Evolutionary conservation across 768 basidiomycete genomes (phyloP), one percentile per base, ranked within the genome.

Genomic region (Filobasidium floriforme): DNA sequence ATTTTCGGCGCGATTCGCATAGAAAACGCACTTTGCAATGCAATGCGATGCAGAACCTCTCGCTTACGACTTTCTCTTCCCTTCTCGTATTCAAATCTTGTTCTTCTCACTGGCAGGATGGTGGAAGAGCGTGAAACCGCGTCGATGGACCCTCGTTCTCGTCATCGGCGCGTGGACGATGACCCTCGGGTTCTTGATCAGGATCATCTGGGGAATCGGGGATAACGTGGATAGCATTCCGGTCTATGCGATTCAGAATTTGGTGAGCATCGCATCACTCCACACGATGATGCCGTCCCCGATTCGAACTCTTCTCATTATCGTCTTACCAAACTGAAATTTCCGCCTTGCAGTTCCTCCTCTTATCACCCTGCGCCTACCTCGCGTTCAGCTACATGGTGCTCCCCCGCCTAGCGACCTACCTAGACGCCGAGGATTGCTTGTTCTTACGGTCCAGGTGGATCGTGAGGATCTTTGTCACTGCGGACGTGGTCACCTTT

Each of bases 401-500:
- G 1, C 70, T 79, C n/a, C 76, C 76, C 15, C 62, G 76, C 40
- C 41, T 78, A 24, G 73, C 72, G 0, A 43, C 57, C 1, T 73
- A 74, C 61, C 68, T 79, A 14, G 72, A 72, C 55, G 74, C 67
- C 41, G 64, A 63, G 12, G 37, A 61, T 10, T 70, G 75, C 59
- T 69, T 79, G 0, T 76, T 75, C 18, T 51, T 78, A 26, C 74
- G 71, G 52, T 68, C 74, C 10, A 70, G 61, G n/a, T 59, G 65
- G 37, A 66, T 77, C 29, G 71, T 68, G n/a, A 72, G 72, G 68
- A 70, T 70, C 19, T 79, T 79, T 62, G 71, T 79, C 61, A 65
- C 73, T n/a, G 75, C 75, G 9, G 77, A 79, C 69, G 69, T 78
- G 61, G 60, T 70, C 60, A 79, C 77, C 0, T 79, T 79, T 68